Percentiles rank a stretch among this genome's conserved stretches.
Evolutionary conservation across 805 yeast genomes (phyloP).

Genomic region (Wickerhamomyces chambardii): DNA sequence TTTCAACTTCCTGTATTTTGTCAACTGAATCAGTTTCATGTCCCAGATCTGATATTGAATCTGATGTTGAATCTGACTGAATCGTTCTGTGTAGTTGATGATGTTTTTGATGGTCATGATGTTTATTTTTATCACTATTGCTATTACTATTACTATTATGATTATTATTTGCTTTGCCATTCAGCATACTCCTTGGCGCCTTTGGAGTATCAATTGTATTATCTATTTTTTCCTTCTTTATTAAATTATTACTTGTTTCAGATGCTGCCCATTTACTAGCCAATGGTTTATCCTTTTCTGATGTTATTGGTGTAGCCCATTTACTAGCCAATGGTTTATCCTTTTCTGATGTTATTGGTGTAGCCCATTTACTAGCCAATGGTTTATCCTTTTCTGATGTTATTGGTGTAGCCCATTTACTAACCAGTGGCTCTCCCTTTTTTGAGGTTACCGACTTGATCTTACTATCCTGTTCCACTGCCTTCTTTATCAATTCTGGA

Average conservation of each 20-base stretch:
- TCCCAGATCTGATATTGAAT: too few relatives aligned
- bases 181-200: too few relatives aligned
- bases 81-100: too few relatives aligned
- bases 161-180: too few relatives aligned
- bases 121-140: too few relatives aligned
- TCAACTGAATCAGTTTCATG: too few relatives aligned
- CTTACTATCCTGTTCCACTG: slow-evolving; percentile 8
- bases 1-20: neutral
- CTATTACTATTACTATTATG: too few relatives aligned
- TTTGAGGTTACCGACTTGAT: slow-evolving; percentile 7
- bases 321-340: too few relatives aligned
- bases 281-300: neutral
- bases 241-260: neutral
- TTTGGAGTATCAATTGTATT: too few relatives aligned
- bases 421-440: slow-evolving; percentile 10
- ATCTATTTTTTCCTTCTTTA: neutral
- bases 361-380: slow-evolving; percentile 11
- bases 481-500: slow-evolving; percentile 7
- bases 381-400: slow-evolving; percentile 9
- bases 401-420: slow-evolving; percentile 13
- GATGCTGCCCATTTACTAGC: slow-evolving; percentile 6
- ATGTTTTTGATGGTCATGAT: too few relatives aligned
- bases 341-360: slow-evolving; percentile 7
- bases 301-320: slow-evolving; percentile 5
- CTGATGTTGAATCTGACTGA: too few relatives aligned